A percentile compares a stretch with the other conserved stretches of the same genome.
phyloP scores from a whole-genome alignment of 805 yeast genomes.

The Cyberlindnera veronae region DNA sequence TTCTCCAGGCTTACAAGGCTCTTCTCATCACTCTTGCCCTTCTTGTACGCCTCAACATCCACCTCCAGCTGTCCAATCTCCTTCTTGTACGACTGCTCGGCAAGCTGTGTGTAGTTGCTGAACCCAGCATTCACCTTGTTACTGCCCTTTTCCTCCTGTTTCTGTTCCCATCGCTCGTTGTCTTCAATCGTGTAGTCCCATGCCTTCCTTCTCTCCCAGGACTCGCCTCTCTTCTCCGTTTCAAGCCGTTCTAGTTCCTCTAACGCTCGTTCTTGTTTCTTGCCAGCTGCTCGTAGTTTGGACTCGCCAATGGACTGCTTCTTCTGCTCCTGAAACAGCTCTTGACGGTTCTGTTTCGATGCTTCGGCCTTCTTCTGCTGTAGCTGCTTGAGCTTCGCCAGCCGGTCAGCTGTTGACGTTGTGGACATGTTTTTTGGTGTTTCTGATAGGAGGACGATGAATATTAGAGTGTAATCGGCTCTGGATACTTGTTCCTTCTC shows the following conservation, averaged over 20 bases:
- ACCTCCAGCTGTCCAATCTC: conserved; percentile 39
- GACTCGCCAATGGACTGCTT: conserved; percentile 23
- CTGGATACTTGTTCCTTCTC: too few species aligned
- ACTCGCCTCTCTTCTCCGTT: conserved; percentile 34
- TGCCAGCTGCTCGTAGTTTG: conserved; percentile 28
- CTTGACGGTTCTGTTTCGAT: conserved; percentile 32
- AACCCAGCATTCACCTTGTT: conserved; percentile 37
- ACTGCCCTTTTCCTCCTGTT: conserved; percentile 29
- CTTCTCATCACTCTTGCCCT: too few species aligned
- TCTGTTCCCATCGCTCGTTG: conserved; percentile 57
- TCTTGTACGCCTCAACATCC: conserved; percentile 40
- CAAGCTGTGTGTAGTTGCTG: conserved; percentile 50
- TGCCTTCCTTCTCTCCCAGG: conserved; percentile 40
- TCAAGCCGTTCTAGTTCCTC: conserved; percentile 34
- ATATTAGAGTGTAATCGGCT: too few species aligned
- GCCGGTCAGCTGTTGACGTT: conserved; percentile 10
- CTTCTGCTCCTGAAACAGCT: conserved; percentile 35
- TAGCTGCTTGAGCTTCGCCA: conserved; percentile 28
- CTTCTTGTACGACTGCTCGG: conserved; percentile 57
- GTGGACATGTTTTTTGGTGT: background rate
- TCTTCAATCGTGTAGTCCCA: conserved; percentile 63
- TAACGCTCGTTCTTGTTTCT: conserved; percentile 35
- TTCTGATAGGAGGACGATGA: too few species aligned
- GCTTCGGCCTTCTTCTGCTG: conserved; percentile 30
- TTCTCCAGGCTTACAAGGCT: too few species aligned